Evolutionary conservation across 305 asterid genomes (phyloP).

Genomic region (Solanum hybrid): DNA sequence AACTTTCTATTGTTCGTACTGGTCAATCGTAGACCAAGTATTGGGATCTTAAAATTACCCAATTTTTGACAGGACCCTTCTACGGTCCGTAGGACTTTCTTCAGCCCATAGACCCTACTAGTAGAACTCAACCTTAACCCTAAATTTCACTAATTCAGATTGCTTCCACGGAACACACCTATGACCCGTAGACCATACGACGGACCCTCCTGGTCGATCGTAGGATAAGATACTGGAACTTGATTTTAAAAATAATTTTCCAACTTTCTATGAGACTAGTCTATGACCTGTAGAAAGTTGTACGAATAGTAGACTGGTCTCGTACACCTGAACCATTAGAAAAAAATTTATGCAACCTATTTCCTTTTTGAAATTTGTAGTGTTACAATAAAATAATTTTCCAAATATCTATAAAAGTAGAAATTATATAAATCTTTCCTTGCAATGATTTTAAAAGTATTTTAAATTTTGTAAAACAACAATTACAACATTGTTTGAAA

Average conservation of each 20-base stretch:
- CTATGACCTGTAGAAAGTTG: too few relatives aligned
- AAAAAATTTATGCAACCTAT: too few relatives aligned
- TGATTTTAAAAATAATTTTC: too few relatives aligned
- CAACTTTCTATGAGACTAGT: too few relatives aligned
- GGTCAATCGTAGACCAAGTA: neutral
- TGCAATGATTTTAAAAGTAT: neutral
- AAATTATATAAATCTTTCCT: neutral
- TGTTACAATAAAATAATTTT: too few relatives aligned
- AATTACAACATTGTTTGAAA: too few relatives aligned
- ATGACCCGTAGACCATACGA: neutral
- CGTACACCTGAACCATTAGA: too few relatives aligned
- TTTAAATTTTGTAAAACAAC: too few relatives aligned
- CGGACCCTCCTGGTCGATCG: neutral
- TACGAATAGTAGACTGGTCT: too few relatives aligned
- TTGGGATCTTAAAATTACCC: neutral
- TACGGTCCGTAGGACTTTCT: neutral
- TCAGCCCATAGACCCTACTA: neutral
- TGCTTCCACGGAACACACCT: neutral
- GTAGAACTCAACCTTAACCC: neutral
- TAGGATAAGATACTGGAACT: neutral
- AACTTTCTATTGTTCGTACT: too few relatives aligned
- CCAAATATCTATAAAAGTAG: too few relatives aligned
- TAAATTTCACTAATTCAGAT: neutral
- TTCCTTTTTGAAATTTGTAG: too few relatives aligned
- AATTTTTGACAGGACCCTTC: neutral